Evolutionary conservation across 805 yeast genomes (phyloP).

Genomic region (Isabelozyma heimii): DNA sequence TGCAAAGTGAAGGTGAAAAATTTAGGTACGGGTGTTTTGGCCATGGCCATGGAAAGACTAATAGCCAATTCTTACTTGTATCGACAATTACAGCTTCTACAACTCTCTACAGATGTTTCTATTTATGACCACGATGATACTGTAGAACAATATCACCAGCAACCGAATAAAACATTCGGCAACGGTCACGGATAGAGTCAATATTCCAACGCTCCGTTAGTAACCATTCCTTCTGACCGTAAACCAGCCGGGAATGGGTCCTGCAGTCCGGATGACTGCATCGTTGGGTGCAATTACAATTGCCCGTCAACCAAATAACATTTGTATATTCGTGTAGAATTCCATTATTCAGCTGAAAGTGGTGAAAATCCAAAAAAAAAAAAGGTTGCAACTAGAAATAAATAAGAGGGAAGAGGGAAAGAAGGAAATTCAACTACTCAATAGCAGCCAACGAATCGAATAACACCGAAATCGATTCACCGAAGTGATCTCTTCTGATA

Average conservation of each 20-base stretch:
- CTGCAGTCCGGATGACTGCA: slow-evolving; percentile 56
- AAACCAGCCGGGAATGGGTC: slow-evolving; percentile 27
- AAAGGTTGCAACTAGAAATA: slow-evolving; percentile 1
- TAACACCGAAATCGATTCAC: slow-evolving; percentile 91
- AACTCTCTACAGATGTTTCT: not conserved
- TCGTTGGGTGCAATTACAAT: slow-evolving; percentile 36
- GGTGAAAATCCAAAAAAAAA: not conserved
- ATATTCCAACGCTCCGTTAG: slow-evolving; percentile 62
- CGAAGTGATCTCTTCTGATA: slow-evolving; percentile 97
- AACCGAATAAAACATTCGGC: not conserved
- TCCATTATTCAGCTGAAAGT: not conserved
- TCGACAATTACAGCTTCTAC: not conserved
- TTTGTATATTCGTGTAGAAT: not conserved
- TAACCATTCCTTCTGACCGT: slow-evolving; percentile 27
- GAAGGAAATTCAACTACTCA: slow-evolving; percentile 19
- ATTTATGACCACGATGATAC: not conserved
- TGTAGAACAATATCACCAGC: not conserved
- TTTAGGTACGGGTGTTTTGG: not conserved
- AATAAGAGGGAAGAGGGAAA: not conserved
- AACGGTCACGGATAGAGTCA: slow-evolving; percentile 3
- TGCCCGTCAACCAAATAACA: not conserved
- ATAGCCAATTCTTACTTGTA: too few species aligned
- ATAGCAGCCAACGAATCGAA: slow-evolving; percentile 79
- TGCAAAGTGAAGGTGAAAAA: too few species aligned
- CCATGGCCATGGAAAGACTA: too few species aligned